These are phyloP conservation scores for Prunus padus DNA, from an alignment of 306 rosid species.

Conservation along the genomic window DNA sequence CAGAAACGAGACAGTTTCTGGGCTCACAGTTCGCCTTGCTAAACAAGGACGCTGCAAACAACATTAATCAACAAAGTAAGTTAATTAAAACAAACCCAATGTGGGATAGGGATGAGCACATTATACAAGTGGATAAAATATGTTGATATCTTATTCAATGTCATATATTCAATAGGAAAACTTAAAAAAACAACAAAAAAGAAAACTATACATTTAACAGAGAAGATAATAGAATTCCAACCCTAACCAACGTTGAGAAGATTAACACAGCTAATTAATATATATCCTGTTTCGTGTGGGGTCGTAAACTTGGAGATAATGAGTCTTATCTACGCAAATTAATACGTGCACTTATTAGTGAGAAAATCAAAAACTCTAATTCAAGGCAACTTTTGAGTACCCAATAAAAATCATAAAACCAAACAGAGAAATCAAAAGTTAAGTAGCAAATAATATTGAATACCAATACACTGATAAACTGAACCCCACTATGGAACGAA, in stretches of 20 bases:
- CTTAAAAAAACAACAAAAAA: no score
- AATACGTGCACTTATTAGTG: conserved; percentile 7
- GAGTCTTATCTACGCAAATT: background rate
- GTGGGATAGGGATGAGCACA: background rate
- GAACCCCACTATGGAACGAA: no score
- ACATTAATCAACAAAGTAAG: conserved; percentile 23
- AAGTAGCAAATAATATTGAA: background rate
- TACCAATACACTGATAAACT: no score
- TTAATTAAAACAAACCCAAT: conserved; percentile 8
- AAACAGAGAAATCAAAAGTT: background rate
- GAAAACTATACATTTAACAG: background rate
- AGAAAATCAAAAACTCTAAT: background rate
- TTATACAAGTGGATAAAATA: background rate
- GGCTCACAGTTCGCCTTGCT: conserved; percentile 52
- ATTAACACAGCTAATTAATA: background rate
- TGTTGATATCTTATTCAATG: background rate
- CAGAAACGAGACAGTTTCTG: conserved; percentile 53
- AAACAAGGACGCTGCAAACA: conserved; percentile 63
- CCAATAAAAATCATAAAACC: background rate
- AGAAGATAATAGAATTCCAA: background rate
- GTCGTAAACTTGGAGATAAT: background rate
- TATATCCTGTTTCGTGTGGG: background rate
- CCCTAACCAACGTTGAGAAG: background rate
- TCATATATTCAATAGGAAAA: background rate
- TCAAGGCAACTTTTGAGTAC: background rate